Evolutionary conservation across 352 stramenopile genomes (phyloP).

Genomic region (Globisporangium polare): DNA sequence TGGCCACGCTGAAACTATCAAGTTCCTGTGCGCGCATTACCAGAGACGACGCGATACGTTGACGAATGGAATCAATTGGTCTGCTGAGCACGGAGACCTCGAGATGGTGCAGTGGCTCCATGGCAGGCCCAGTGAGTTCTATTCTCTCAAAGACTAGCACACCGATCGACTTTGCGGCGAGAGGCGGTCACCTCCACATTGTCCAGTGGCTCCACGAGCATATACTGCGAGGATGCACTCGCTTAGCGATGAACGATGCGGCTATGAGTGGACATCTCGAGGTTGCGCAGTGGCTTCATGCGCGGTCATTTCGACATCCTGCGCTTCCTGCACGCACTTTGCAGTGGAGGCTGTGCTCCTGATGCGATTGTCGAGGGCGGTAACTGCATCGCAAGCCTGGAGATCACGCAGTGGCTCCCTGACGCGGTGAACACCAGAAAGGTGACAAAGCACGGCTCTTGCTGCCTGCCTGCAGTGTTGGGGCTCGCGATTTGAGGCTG

Average conservation of each 20-base stretch:
- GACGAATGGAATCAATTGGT: no score
- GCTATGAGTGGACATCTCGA: neutral
- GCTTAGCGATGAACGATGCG: no score
- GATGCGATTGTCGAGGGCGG: neutral
- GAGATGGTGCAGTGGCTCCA: neutral
- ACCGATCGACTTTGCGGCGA: no score
- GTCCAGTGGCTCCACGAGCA: no score
- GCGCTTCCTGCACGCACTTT: neutral
- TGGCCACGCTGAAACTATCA: neutral
- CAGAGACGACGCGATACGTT: no score
- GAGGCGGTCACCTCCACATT: no score
- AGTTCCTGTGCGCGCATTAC: neutral
- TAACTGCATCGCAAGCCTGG: neutral
- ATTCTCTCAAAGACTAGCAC: no score
- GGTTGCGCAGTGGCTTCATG: neutral
- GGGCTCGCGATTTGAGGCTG: neutral
- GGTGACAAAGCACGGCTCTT: no score
- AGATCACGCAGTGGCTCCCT: neutral
- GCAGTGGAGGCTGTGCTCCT: neutral
- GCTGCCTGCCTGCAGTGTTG: neutral
- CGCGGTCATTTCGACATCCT: neutral
- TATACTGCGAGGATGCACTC: neutral
- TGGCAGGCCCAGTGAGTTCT: no score
- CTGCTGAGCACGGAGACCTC: conserved; percentile 8
- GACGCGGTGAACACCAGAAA: neutral